Evolutionary conservation across 495 filamentous ascomycete species (phyloP), one percentile per base, ranked within the genome.

Genomic region (Tuber borchii): DNA sequence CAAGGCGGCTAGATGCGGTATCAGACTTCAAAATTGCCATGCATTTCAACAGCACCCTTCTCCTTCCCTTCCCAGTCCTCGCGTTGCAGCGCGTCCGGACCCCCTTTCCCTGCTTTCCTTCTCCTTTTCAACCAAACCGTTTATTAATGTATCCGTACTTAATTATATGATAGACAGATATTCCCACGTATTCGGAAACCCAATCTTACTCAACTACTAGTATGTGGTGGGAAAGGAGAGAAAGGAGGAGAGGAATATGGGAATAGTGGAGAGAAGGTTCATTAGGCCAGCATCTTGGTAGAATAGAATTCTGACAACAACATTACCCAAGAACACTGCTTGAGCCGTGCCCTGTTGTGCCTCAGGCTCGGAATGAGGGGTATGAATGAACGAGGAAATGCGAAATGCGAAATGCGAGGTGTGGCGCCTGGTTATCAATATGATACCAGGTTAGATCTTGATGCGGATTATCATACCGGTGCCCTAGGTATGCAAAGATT

Each of bases 101-200:
- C 56, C 56, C 56, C 56, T 65, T 65, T 65, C 56, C 56, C 56
- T 65, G 56, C 56, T 65, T 65, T 61, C n/a, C 56, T 9, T 56
- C 9, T n/a, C 26, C 26, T 65, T 65, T n/a, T 34, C 56, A 65
- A 65, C 56, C 12, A 14, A 31, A 9, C 10, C 26, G 12, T 65
- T 65, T 65, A 65, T 65, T 19, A 65, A 31, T 6, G 26, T 4
- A 65, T 26, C 56, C 26, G 26, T 34, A n/a, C 56, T 65, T 34
- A 65, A 34, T 65, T 65, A 14, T 31, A 31, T 34, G 14, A 65
- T 17, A n/a, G 51, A 31, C 51, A 26, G 26, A 16, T 61, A 31
- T 31, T 31, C 31, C 4, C 26, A 65, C 26, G 56, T 3, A 31
- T 65, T 31, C 56, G 56, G 56, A 34, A 34, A 34, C n/a, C 56